Conservation (phyloP, 495 filamentous ascomycete species). For the Echria macrotheca region DNA sequence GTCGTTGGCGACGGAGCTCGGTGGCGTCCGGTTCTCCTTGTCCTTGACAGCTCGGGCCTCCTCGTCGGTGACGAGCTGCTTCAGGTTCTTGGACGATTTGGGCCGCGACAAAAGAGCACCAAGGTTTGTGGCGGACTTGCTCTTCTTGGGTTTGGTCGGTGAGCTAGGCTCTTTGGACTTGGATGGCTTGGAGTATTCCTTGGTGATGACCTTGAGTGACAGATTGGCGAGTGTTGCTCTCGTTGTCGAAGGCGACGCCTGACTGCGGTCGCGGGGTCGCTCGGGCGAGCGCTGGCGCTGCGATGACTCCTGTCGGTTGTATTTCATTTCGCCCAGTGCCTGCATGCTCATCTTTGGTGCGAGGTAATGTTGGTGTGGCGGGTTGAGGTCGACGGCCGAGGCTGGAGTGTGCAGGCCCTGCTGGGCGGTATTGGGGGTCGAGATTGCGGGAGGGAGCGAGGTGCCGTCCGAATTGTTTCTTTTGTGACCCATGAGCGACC, state of each 20-base stretch:
- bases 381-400: background rate
- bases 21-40: conserved; percentile 70
- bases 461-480: conserved; percentile 45
- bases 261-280: conserved; percentile 29
- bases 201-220: conserved; percentile 57
- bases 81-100: conserved; percentile 53
- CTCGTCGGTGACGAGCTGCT: conserved; percentile 34
- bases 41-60: conserved; percentile 47
- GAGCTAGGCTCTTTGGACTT: conserved; percentile 45
- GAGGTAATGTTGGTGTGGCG: conserved; percentile 10
- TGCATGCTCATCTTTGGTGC: conserved; percentile 18
- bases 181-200: conserved; percentile 43
- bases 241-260: conserved; percentile 34
- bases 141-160: conserved; percentile 64
- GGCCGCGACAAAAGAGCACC: conserved; percentile 53
- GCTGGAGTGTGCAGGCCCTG: conserved; percentile 1
- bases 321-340: conserved; percentile 46
- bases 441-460: conserved; percentile 31
- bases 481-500: conserved; percentile 49
- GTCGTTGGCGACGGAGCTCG: conserved; percentile 41
- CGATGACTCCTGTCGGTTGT: conserved; percentile 45
- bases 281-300: conserved; percentile 31
- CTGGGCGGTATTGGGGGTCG: conserved; percentile 12
- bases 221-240: conserved; percentile 65
- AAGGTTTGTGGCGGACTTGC: conserved; percentile 77